Conservation (phyloP, 345 rosid species). For the Dipteronia dyeriana region DNA sequence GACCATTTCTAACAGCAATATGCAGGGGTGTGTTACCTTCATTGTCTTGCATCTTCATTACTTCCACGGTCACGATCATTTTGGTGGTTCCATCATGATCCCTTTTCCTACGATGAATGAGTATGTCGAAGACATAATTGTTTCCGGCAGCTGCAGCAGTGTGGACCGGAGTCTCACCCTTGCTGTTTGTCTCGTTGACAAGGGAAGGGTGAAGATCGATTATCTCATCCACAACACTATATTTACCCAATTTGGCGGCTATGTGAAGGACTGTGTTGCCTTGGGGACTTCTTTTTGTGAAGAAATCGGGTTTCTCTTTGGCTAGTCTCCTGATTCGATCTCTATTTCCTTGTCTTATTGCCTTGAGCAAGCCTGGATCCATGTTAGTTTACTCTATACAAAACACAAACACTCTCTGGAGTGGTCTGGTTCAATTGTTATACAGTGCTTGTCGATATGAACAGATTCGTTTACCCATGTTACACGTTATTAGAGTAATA, state of each 20-base stretch:
- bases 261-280: neutral
- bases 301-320: neutral
- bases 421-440: neutral
- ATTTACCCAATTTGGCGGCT: neutral
- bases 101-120: neutral
- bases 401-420: too few relatives aligned
- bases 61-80: neutral
- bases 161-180: conserved; percentile 10
- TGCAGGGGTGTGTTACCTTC: conserved; percentile 11
- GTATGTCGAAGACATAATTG: neutral
- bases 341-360: neutral
- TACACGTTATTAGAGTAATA: too few relatives aligned
- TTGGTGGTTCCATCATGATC: too few relatives aligned
- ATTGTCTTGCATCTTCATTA: neutral
- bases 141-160: conserved; percentile 6
- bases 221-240: neutral
- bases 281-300: neutral
- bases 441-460: too few relatives aligned
- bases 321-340: neutral
- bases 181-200: neutral
- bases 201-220: neutral
- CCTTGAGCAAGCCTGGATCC: neutral
- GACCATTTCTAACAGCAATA: conserved; percentile 2
- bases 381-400: neutral
- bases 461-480: too few relatives aligned